Conservation (phyloP, 2,329 filamentous ascomycete genomes). For the Pyrenochaeta sp. region DNA sequence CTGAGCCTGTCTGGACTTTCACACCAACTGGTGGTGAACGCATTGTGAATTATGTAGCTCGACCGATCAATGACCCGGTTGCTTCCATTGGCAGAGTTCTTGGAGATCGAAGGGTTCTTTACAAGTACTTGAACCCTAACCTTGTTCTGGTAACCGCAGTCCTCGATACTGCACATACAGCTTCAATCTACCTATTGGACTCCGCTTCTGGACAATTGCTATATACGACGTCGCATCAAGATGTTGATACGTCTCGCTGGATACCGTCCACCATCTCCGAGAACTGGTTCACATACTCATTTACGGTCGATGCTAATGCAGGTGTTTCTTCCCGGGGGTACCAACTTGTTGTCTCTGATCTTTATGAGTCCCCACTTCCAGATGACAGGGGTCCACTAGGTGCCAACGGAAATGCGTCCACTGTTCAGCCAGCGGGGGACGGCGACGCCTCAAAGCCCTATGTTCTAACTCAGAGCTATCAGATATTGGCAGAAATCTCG, state of each 20-base stretch:
- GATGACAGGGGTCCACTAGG: slow-evolving; percentile 86
- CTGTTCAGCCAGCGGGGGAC: slow-evolving; percentile 70
- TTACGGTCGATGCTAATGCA: slow-evolving; percentile 63
- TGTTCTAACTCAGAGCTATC: slow-evolving; percentile 79
- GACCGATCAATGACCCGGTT: slow-evolving; percentile 80
- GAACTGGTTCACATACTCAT: slow-evolving; percentile 94
- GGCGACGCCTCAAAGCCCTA: slow-evolving; percentile 70
- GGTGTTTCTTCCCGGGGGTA: slow-evolving; percentile 74
- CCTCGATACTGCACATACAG: slow-evolving; percentile 64
- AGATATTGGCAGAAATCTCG: slow-evolving; percentile 80
- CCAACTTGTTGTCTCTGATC: slow-evolving; percentile 83
- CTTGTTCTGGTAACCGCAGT: slow-evolving; percentile 76
- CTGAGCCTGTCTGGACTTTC: slow-evolving; percentile 72
- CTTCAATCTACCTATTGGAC: slow-evolving; percentile 82
- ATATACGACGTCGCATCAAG: slow-evolving; percentile 72
- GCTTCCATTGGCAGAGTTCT: slow-evolving; percentile 95
- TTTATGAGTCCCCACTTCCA: slow-evolving; percentile 83
- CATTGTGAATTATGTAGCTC: slow-evolving; percentile 72
- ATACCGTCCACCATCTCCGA: slow-evolving; percentile 84
- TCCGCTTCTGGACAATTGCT: slow-evolving; percentile 84
- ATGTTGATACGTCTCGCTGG: slow-evolving; percentile 75
- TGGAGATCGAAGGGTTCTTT: slow-evolving; percentile 88
- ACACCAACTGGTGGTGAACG: slow-evolving; percentile 69
- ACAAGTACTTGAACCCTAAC: slow-evolving; percentile 96
- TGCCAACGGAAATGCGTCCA: slow-evolving; percentile 75